phyloP scores from a whole-genome alignment of 1,284 basidiomycete genomes.

The Boletellus sp. region DNA sequence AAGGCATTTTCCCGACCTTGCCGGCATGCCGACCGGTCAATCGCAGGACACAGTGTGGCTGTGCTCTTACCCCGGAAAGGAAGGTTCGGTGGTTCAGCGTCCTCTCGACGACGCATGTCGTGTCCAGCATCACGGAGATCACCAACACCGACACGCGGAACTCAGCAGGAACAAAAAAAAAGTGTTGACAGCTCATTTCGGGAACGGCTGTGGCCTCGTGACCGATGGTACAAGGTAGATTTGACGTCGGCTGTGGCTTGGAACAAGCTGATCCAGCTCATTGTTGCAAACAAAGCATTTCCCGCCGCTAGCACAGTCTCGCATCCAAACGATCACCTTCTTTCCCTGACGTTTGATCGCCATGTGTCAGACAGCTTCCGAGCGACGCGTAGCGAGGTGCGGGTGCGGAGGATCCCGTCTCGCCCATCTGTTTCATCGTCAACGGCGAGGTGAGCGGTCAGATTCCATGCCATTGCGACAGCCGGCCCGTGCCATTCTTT shows the following conservation, averaged over 20 bases:
- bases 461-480: slow-evolving; percentile 18
- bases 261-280: slow-evolving; percentile 22
- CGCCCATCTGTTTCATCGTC: slow-evolving; percentile 27
- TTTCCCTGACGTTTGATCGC: slow-evolving; percentile 30
- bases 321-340: slow-evolving; percentile 2
- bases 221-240: slow-evolving; percentile 9
- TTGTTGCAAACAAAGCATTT: slow-evolving; percentile 19
- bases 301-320: slow-evolving; percentile 9
- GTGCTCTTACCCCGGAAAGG: slow-evolving; percentile 23
- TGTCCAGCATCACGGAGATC: neutral
- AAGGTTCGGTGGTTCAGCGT: slow-evolving; percentile 28
- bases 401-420: slow-evolving; percentile 18
- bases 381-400: slow-evolving; percentile 20
- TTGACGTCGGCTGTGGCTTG: slow-evolving; percentile 27
- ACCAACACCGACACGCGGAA: neutral
- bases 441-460: slow-evolving; percentile 10
- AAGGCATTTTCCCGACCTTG: slow-evolving; percentile 40
- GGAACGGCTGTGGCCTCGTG: slow-evolving; percentile 4
- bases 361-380: slow-evolving; percentile 23
- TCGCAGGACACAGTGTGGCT: slow-evolving; percentile 22
- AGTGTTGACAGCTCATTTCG: slow-evolving; percentile 26
- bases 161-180: too few species aligned
- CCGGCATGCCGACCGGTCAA: slow-evolving; percentile 28
- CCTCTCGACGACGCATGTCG: neutral
- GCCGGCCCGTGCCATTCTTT: slow-evolving; percentile 4